Base-by-base conservation (phyloP, 352 stramenopile genomes). In the Elongisporangium prolatum region DNA sequence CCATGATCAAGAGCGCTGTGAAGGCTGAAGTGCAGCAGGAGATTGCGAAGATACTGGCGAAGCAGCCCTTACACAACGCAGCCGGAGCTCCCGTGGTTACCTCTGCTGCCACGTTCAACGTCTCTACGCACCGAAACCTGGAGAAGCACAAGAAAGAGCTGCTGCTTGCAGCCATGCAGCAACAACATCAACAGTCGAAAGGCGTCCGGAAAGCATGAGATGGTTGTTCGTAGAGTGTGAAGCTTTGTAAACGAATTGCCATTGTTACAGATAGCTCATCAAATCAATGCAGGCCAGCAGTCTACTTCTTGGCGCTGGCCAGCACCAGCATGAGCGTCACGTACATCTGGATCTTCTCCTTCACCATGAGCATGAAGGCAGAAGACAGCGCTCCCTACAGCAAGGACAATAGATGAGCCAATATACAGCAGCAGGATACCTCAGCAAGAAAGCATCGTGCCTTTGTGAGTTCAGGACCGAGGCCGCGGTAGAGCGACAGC, bases 321-420 rank as follows among this genome's bases (percentile, higher is more conserved):
- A 93, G 61, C 44, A 97, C 80, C 60, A 97, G 76, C 40, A 88
- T 59, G 52, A 91, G 47, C 57, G 82, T 96, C 60, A 97, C 93
- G 64, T 95, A 90, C 63, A 74, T 83, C 69, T 97, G 88, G 54
- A 98, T 97, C 74, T 98, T 97, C 74, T 99, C 95, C 82, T 99
- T 99, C 59, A 98, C 94, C 90, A 98, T 98, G 65, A 98, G 88
- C 96, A 98, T 99, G 37, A 99, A 71, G 25, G 95, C 96, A 0
- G 94, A 93, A 60, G 89, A 98, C 7, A 98, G 87, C n/a, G 97
- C 93, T n/a, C 94, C 96, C 70, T 97, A 48, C 28, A 67, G 11
- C 34, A 44, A 28, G 50, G 56, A 52, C 13, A 64, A 38, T 4
- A 17, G 38, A 8, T 40, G 51, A 54, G 60, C 53, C 11, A 63